phyloP scores from a whole-genome alignment of 176 grass and related monocot species.

The Carex cristatella region DNA sequence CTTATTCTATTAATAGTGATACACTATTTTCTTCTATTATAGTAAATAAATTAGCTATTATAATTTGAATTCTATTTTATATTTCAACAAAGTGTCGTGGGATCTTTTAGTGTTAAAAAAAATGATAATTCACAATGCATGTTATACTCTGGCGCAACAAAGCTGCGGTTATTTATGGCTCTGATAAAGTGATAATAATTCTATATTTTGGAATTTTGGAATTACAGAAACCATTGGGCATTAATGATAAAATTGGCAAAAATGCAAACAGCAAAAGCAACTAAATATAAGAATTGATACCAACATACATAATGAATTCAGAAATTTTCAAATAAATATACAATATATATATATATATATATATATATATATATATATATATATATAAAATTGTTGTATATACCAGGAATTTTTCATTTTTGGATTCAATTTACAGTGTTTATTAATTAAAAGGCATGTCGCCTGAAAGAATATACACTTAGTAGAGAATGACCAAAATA shows the following conservation, averaged over 20 bases:
- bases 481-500: background rate
- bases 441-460: slow-evolving; percentile 14
- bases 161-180: background rate
- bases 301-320: background rate
- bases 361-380: no score
- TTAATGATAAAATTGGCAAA: background rate
- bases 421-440: slow-evolving; percentile 15
- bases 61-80: no score
- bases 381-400: no score
- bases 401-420: background rate
- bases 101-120: background rate
- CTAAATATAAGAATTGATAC: background rate
- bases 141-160: background rate
- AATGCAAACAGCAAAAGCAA: background rate
- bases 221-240: background rate
- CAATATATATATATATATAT: background rate
- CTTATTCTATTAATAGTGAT: no score
- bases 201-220: background rate
- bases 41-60: no score
- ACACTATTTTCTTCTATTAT: no score
- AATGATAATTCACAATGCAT: background rate
- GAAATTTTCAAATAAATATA: slow-evolving; percentile 8
- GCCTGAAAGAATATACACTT: slow-evolving; percentile 28
- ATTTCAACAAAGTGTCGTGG: no score
- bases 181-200: background rate